Percentiles rank a stretch among this genome's conserved stretches.
Evolutionary conservation across 2,329 filamentous ascomycete genomes (phyloP).

Genomic region (Calonectria crousiana): DNA sequence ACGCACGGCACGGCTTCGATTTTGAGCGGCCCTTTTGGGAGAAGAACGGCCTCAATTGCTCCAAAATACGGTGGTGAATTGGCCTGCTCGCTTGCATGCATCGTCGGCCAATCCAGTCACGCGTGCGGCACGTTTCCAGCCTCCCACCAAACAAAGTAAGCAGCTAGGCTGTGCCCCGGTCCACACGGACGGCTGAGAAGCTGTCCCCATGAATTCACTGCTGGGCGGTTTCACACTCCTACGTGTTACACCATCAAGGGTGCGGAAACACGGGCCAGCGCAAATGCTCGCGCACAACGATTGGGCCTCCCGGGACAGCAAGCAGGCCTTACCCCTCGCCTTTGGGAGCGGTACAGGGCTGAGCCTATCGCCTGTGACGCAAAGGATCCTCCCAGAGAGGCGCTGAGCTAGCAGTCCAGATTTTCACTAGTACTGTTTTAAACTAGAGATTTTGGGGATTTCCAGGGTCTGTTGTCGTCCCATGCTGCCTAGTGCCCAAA

Average conservation of each 20-base stretch:
- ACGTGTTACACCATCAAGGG: neutral
- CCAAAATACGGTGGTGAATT: neutral
- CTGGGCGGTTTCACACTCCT: neutral
- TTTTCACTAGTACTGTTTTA: neutral
- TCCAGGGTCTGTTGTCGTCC: conserved; percentile 2
- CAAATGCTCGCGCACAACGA: neutral
- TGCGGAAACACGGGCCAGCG: neutral
- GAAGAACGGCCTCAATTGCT: neutral
- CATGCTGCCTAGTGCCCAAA: neutral
- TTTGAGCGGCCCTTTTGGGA: neutral
- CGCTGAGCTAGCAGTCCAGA: neutral
- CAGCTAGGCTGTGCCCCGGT: conserved; percentile 1
- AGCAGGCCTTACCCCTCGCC: conserved; percentile 4
- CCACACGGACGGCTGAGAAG: neutral
- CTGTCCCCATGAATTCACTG: neutral
- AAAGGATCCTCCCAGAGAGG: neutral
- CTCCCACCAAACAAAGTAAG: conserved; percentile 3
- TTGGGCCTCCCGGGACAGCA: neutral
- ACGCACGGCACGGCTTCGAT: neutral
- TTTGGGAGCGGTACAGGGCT: neutral
- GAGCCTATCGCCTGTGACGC: neutral
- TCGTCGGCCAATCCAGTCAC: neutral
- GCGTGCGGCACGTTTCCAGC: neutral
- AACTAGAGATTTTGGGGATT: neutral
- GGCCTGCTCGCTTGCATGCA: neutral